Evolutionary conservation across 306 rosid genomes (phyloP).

Genomic region (Trichosanthes truncata): DNA sequence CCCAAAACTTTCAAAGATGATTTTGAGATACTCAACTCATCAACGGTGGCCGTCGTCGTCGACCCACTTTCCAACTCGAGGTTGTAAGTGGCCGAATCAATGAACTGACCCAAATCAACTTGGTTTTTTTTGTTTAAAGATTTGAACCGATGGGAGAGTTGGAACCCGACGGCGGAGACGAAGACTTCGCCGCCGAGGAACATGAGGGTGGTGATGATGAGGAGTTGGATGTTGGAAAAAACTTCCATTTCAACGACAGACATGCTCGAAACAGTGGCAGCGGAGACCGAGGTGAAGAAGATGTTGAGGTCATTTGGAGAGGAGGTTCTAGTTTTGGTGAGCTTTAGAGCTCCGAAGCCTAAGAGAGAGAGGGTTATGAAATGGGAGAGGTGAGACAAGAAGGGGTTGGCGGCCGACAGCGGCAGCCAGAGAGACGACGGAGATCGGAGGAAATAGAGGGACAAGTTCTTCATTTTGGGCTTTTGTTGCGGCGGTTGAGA

Average conservation of each 20-base stretch:
- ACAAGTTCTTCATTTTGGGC: not conserved
- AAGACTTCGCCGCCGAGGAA: conserved; percentile 56
- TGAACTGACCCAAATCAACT: not conserved
- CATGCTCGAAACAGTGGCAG: conserved; percentile 69
- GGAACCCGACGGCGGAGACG: conserved; percentile 41
- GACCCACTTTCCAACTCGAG: not conserved
- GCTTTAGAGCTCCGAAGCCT: conserved; percentile 44
- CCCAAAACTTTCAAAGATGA: not conserved
- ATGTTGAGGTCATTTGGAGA: conserved; percentile 26
- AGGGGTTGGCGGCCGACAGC: not conserved
- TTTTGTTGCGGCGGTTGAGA: not conserved
- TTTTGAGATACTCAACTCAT: not conserved
- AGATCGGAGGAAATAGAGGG: not conserved
- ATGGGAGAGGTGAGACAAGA: conserved; percentile 26
- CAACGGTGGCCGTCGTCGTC: not conserved
- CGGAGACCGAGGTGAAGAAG: conserved; percentile 68
- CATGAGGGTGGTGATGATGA: conserved; percentile 45
- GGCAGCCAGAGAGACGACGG: not conserved
- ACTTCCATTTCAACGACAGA: conserved; percentile 52
- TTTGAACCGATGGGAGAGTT: conserved; percentile 1
- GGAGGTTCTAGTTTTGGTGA: not conserved
- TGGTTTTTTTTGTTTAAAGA: not conserved
- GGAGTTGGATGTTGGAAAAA: conserved; percentile 40
- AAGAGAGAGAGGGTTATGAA: conserved; percentile 27
- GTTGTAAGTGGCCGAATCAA: no score